Evolutionary conservation across 2,329 filamentous ascomycete genomes (phyloP), one percentile per base, ranked within the genome.

Genomic region (Madurella fahalii): DNA sequence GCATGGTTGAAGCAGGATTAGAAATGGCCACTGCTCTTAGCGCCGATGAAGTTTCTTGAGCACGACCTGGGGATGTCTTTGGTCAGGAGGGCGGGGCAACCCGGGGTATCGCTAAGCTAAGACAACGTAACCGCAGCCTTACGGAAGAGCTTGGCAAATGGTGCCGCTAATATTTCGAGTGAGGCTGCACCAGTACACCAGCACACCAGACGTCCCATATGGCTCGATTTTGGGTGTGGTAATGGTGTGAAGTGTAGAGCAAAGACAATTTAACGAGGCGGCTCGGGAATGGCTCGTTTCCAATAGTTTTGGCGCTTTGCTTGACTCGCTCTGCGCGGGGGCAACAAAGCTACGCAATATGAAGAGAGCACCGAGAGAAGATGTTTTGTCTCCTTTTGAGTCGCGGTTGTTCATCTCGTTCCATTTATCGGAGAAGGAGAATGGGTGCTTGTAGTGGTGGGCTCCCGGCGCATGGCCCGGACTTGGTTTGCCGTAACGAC

Each of bases 111-210:
- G 34, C 34, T 15, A 11, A 37, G 11, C 2, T 9, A 9, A 37
- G 34, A 37, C 7, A 37, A 37, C 34, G 2, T 5, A 25, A 4
- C 11, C 34, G 9, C 34, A 37, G 34, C 34, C 34, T 37, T 15
- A 11, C 13, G 34, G 11, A 11, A 37, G 13, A 37, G 34, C 34
- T 37, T 37, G 34, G 34, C 34, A 11, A 37, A 37, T 37, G 4
- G 13, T 5, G 11, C 4, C 9, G 34, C 34, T 11, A 11, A 37
- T 37, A 15, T 11, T 17, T 15, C 8, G 45, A 53, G 42, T 49
- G 47, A 58, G 52, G 52, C 52, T 53, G 46, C 48, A 30, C 39
- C 30, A 52, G 34, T 15, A 13, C 44, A 15, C 46, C 48, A 32
- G 40, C 2, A 17, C 43, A 37, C 42, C 44, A 47, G 42, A 49